These are phyloP conservation scores for Fusarium sp. DNA, from an alignment of 2,329 filamentous ascomycete genomes.

Conservation along the genomic window DNA sequence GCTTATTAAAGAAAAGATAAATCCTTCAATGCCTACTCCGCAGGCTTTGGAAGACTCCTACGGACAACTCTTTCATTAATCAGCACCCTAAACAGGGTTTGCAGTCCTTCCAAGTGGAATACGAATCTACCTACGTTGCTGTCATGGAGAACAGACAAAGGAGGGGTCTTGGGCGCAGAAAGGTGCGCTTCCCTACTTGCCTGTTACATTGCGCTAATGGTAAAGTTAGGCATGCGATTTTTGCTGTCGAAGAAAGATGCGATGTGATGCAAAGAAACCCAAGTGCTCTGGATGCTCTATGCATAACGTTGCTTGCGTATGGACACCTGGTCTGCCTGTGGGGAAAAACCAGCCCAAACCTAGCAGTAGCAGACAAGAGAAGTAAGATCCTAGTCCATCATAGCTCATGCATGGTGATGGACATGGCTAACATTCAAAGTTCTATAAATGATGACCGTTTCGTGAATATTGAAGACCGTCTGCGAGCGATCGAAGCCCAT, in stretches of 20 bases:
- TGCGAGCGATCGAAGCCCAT: slow-evolving; percentile 5
- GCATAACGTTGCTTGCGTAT: slow-evolving; percentile 1
- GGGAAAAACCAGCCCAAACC: neutral
- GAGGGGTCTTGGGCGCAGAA: slow-evolving; percentile 6
- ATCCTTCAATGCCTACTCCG: neutral
- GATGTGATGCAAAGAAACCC: slow-evolving; percentile 14
- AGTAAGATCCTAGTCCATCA: neutral
- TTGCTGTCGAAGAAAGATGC: slow-evolving; percentile 9
- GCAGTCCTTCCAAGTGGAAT: neutral
- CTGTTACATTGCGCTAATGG: neutral
- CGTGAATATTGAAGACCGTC: neutral
- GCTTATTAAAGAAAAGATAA: neutral
- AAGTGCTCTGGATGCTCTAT: neutral
- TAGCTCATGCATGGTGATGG: no score
- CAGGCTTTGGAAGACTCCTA: neutral
- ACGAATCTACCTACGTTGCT: neutral
- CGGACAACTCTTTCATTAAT: neutral
- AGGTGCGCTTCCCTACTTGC: neutral
- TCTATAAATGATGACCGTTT: neutral
- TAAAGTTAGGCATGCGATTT: slow-evolving; percentile 1
- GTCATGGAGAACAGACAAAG: neutral
- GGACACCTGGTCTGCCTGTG: neutral
- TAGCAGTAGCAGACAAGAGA: neutral
- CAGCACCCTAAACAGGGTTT: neutral
- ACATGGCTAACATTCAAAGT: neutral